phyloP scores from a whole-genome alignment of 768 basidiomycete genomes.

The Boletus subparvulus region DNA sequence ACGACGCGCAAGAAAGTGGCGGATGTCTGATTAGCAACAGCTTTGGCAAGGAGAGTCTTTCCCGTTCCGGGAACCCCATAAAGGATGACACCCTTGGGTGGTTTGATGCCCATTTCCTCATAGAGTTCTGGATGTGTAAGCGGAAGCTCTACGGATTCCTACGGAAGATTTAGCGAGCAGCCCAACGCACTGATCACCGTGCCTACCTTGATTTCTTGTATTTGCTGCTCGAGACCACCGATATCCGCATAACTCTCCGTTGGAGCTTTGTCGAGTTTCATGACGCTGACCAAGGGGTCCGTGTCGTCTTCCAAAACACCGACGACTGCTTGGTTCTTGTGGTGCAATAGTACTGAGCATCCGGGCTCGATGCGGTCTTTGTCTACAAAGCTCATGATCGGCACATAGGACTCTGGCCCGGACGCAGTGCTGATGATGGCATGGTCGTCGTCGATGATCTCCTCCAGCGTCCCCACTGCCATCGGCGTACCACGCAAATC shows the following conservation, averaged over 20 bases:
- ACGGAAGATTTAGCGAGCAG: neutral
- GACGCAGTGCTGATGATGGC: conserved; percentile 96
- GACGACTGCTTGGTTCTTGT: conserved; percentile 93
- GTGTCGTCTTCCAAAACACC: conserved; percentile 95
- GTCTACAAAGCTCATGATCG: conserved; percentile 98
- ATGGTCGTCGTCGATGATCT: conserved; percentile 97
- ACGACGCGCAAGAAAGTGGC: conserved; percentile 97
- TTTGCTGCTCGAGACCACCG: conserved; percentile 94
- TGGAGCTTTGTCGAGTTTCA: conserved; percentile 99
- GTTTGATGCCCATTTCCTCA: conserved; percentile 99
- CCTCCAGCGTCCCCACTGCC: conserved; percentile 98
- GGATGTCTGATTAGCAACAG: conserved; percentile 97
- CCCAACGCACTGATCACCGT: neutral
- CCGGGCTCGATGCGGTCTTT: conserved; percentile 97
- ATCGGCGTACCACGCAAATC: conserved; percentile 93
- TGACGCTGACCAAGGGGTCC: conserved; percentile 95
- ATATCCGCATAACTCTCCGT: conserved; percentile 99
- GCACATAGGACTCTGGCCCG: conserved; percentile 95
- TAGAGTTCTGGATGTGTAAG: conserved; percentile 97
- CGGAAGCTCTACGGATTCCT: conserved; percentile 98
- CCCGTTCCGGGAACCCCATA: conserved; percentile 99
- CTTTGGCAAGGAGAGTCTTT: conserved; percentile 96
- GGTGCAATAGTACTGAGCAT: conserved; percentile 91
- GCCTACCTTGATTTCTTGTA: conserved; percentile 95
- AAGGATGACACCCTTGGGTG: conserved; percentile 99